Conservation (phyloP, 192 early-diverging fungal genomes). For the Piromyces finnis region DNA sequence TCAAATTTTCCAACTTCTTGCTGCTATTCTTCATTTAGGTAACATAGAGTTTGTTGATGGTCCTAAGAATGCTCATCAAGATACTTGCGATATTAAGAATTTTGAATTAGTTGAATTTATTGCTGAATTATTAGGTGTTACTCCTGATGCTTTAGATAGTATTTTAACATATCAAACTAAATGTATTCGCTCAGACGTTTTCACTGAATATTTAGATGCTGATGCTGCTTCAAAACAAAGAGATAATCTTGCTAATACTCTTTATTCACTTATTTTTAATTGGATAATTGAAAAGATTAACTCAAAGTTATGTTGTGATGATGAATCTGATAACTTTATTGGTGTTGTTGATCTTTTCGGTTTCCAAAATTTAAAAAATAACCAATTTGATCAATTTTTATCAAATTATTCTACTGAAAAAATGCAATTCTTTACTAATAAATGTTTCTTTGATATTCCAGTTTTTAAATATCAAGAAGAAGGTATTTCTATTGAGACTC, state of each 20-base stretch:
- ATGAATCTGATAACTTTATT: slow-evolving; percentile 60
- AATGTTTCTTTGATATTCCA: slow-evolving; percentile 48
- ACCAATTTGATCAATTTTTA: slow-evolving; percentile 21
- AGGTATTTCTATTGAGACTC: neutral
- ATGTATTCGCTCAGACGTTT: slow-evolving; percentile 62
- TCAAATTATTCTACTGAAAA: neutral
- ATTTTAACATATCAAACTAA: slow-evolving; percentile 67
- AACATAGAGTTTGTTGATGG: slow-evolving; percentile 72
- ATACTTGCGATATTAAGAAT: slow-evolving; percentile 62
- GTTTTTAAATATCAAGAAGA: neutral
- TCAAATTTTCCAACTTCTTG: slow-evolving; percentile 68
- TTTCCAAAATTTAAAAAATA: slow-evolving; percentile 37
- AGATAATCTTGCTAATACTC: slow-evolving; percentile 53
- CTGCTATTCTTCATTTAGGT: slow-evolving; percentile 71
- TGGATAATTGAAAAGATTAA: slow-evolving; percentile 91
- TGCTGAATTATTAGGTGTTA: slow-evolving; percentile 66
- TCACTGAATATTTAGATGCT: slow-evolving; percentile 60
- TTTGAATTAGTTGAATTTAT: slow-evolving; percentile 51
- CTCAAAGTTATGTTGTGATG: slow-evolving; percentile 48
- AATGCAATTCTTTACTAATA: slow-evolving; percentile 52
- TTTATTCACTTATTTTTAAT: slow-evolving; percentile 68
- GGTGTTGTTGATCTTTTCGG: slow-evolving; percentile 77
- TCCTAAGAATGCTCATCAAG: slow-evolving; percentile 39
- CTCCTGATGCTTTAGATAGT: slow-evolving; percentile 45
- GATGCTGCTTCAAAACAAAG: slow-evolving; percentile 55